Evolutionary conservation across 2,329 filamentous ascomycete genomes (phyloP).

Genomic region (Nemania diffusa): DNA sequence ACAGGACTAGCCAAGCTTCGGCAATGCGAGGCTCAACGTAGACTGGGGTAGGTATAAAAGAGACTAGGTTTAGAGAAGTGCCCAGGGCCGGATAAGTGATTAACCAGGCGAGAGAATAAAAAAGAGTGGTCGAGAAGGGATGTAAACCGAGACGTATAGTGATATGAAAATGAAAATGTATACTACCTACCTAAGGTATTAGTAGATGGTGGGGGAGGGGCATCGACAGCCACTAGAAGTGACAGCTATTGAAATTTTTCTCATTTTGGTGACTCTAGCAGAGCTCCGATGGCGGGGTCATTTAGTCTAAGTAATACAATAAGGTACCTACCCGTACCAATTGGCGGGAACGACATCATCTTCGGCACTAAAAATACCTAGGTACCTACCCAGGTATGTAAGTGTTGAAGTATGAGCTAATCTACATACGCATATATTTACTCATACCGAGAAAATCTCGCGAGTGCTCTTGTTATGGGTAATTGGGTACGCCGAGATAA

Average conservation of each 20-base stretch:
- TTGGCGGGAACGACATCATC: neutral
- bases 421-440: neutral
- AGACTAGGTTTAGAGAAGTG: slow-evolving; percentile 1
- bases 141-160: slow-evolving; percentile 8
- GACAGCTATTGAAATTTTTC: slow-evolving; percentile 25
- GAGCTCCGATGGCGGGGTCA: slow-evolving; percentile 43
- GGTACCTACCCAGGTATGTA: neutral
- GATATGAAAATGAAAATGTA: slow-evolving; percentile 1
- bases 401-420: neutral
- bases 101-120: slow-evolving; percentile 24
- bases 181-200: neutral
- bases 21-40: slow-evolving; percentile 13
- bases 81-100: slow-evolving; percentile 25
- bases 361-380: neutral
- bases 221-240: slow-evolving; percentile 1
- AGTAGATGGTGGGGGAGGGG: slow-evolving; percentile 36
- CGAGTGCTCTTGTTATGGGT: neutral
- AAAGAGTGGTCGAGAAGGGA: slow-evolving; percentile 2
- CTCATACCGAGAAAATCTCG: neutral
- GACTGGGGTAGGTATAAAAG: neutral
- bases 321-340: neutral
- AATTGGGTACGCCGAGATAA: too few species aligned
- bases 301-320: neutral
- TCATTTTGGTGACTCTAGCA: slow-evolving; percentile 20
- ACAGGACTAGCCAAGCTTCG: slow-evolving; percentile 11